Base-by-base conservation (phyloP, 345 rosid genomes). In the Lumnitzera racemosa region DNA sequence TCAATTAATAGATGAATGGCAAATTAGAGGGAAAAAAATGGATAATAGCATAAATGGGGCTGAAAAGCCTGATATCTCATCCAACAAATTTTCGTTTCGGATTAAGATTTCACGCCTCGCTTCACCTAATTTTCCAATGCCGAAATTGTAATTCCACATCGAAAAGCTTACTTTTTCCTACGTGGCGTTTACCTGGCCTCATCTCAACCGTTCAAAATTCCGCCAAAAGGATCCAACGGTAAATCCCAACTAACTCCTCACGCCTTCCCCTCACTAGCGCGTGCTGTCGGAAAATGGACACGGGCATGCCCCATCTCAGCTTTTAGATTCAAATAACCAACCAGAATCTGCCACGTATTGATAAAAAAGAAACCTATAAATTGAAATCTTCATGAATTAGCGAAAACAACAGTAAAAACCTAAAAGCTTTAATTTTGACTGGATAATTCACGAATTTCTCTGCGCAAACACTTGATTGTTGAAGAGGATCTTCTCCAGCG, bases 241-340 rank as follows among this genome's bases (percentile, higher is more conserved):
- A 2, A 14, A 36, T 13, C 58, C 54, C 14, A 47, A 47, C 31
- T 0, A 2, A 0, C 29, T 54, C 59, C 72, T 69, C 68, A 69
- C 72, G 83, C 55, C 67, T 0, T 31, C 13, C 61, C 54, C 55
- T 58, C 48, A 61, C 55, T 56, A 50, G 65, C 63, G 72, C 66
- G 80, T 74, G 87, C 74, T 61, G n/a, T 47, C 74, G 25, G 43
- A 25, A 56, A 68, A 17, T 63, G 0, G 47, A 58, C 83, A 54
- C 61, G 63, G 59, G 81, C 52, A 24, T 20, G 5, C 49, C 61
- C 71, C 60, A 65, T 50, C 57, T 27, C 36, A 15, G 12, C 29
- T 3, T 0, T 8, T 4, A 1, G 23, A 11, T 10, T 36, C 43
- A 3, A n/a, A 10, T 13, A 3, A 5, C 57, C 69, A 52, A 53